A percentile compares a stretch with the other conserved stretches of the same genome.
These are phyloP conservation scores for Fusarium aywerte DNA, from an alignment of 2,329 filamentous ascomycete genomes.

Conservation along the genomic window DNA sequence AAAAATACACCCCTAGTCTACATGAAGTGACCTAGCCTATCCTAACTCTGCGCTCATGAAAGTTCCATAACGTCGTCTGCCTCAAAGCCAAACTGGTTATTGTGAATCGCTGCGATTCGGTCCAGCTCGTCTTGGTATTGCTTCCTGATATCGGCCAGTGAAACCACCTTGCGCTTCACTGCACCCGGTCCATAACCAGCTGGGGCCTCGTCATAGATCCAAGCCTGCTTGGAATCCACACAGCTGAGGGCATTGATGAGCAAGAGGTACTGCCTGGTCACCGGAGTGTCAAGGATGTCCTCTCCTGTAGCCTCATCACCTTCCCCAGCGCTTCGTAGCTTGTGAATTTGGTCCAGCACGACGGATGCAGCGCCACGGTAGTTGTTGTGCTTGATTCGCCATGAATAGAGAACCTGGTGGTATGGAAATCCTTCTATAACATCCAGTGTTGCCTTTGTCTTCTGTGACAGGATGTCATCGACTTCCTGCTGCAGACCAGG, in stretches of 20 bases:
- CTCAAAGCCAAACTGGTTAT: conserved; percentile 85
- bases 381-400: conserved; percentile 84
- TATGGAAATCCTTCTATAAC: conserved; percentile 78
- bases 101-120: conserved; percentile 85
- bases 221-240: conserved; percentile 82
- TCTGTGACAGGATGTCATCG: conserved; percentile 78
- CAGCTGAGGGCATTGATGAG: conserved; percentile 94
- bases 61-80: conserved; percentile 66
- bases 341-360: conserved; percentile 71
- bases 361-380: conserved; percentile 81
- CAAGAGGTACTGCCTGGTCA: conserved; percentile 83
- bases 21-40: conserved; percentile 26
- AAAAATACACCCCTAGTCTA: conserved; percentile 44
- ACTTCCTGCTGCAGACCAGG: conserved; percentile 80
- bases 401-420: conserved; percentile 90
- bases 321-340: conserved; percentile 68
- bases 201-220: conserved; percentile 68
- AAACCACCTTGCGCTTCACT: conserved; percentile 79
- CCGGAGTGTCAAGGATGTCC: conserved; percentile 69
- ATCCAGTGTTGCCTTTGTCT: conserved; percentile 76
- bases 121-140: conserved; percentile 93
- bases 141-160: conserved; percentile 84
- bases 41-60: conserved; percentile 47
- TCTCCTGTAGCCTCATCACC: conserved; percentile 66
- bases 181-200: conserved; percentile 36